phyloP scores from a whole-genome alignment of 768 basidiomycete species.

The Tephrocybe sp. region DNA sequence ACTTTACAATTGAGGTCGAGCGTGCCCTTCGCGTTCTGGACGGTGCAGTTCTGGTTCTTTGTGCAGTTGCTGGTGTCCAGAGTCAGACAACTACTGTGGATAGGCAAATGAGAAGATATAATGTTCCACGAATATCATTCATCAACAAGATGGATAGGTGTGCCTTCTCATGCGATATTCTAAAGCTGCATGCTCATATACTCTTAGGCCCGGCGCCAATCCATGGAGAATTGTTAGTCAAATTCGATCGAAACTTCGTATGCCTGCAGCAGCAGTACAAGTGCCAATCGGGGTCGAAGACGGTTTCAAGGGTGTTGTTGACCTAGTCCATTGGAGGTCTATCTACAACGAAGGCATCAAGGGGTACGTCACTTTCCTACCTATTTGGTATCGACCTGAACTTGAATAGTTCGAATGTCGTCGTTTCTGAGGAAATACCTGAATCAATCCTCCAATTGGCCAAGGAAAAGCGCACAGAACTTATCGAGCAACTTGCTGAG shows the following conservation, averaged over 20 bases:
- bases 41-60: constrained; percentile 94
- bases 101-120: constrained; percentile 97
- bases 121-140: constrained; percentile 93
- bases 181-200: background rate
- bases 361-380: constrained; percentile 57
- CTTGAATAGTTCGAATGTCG: constrained; percentile 61
- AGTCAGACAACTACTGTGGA: constrained; percentile 99
- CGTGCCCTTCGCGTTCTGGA: constrained; percentile 94
- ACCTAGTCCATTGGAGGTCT: constrained; percentile 92
- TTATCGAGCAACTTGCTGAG: constrained; percentile 94
- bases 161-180: background rate
- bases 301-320: constrained; percentile 87
- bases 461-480: constrained; percentile 81
- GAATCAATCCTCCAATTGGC: constrained; percentile 71
- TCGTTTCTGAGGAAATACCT: constrained; percentile 88
- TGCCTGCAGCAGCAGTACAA: constrained; percentile 92
- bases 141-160: constrained; percentile 99
- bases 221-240: constrained; percentile 95
- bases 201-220: constrained; percentile 85
- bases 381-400: background rate
- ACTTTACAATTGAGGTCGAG: constrained; percentile 99
- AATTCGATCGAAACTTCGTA: constrained; percentile 87
- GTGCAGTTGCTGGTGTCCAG: constrained; percentile 97
- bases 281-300: constrained; percentile 93
- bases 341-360: constrained; percentile 94